These are phyloP conservation scores for Fusarium pseudonygamai DNA, from an alignment of 2,329 filamentous ascomycete genomes.

Conservation along the genomic window DNA sequence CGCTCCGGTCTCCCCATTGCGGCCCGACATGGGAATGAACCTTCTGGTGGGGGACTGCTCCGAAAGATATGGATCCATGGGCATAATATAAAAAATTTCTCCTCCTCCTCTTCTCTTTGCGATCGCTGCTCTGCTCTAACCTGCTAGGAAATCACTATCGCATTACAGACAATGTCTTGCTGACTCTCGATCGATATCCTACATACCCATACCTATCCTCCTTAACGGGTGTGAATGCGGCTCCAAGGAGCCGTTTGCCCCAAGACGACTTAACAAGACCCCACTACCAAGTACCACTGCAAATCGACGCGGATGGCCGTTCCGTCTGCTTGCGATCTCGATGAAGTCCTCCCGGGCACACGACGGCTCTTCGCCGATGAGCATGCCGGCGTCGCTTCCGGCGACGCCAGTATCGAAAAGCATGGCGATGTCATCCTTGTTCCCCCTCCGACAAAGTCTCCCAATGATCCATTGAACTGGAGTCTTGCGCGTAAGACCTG, in stretches of 20 bases:
- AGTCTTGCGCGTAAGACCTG: constrained; percentile 57
- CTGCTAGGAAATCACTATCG: neutral
- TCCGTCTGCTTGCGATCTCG: constrained; percentile 22
- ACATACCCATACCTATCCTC: constrained; percentile 32
- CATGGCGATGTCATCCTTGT: constrained; percentile 59
- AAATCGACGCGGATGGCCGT: constrained; percentile 34
- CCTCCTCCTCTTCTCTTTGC: neutral
- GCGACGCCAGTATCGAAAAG: constrained; percentile 40
- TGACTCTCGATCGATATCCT: constrained; percentile 32
- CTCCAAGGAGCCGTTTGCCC: constrained; percentile 34
- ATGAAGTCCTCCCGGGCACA: constrained; percentile 46
- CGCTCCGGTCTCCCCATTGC: constrained; percentile 31
- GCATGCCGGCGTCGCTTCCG: constrained; percentile 37
- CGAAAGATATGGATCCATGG: constrained; percentile 16
- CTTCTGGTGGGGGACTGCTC: constrained; percentile 11
- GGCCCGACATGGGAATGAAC: constrained; percentile 28
- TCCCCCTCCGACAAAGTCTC: constrained; percentile 62
- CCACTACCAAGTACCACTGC: neutral
- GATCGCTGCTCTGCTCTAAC: neutral
- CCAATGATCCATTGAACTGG: constrained; percentile 65
- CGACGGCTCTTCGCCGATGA: constrained; percentile 43
- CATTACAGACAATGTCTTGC: constrained; percentile 26
- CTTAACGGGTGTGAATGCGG: constrained; percentile 35
- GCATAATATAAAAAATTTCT: constrained; percentile 23
- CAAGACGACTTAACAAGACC: constrained; percentile 13